Conservation (phyloP, 257 asterid species). For the Primulina eburnea region DNA sequence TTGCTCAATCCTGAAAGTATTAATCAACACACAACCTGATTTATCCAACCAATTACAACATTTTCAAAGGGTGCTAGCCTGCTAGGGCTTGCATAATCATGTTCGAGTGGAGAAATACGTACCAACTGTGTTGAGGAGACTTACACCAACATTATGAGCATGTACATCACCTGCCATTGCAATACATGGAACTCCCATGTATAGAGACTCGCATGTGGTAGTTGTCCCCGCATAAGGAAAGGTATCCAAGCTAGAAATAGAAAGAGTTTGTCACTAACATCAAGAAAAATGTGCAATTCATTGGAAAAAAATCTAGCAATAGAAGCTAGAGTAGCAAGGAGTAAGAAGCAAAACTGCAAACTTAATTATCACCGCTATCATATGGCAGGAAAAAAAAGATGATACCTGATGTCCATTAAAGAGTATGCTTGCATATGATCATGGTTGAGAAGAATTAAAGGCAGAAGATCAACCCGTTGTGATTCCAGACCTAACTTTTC, state of each 20-base stretch:
- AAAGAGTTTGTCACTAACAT: constrained; percentile 21
- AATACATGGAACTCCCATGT: constrained; percentile 99
- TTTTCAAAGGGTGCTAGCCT: not conserved
- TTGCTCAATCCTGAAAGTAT: constrained; percentile 58
- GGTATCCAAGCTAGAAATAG: constrained; percentile 79
- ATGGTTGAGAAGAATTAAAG: constrained; percentile 94
- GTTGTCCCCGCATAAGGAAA: constrained; percentile 99
- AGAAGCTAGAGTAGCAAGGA: constrained; percentile 2
- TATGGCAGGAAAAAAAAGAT: constrained; percentile 20
- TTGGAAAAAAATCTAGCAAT: constrained; percentile 14
- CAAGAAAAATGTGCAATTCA: constrained; percentile 8
- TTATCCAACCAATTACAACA: constrained; percentile 12
- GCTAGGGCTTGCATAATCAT: constrained; percentile 1
- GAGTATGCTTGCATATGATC: constrained; percentile 99
- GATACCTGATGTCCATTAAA: constrained; percentile 96
- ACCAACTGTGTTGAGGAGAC: constrained; percentile 87
- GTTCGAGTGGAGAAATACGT: constrained; percentile 27
- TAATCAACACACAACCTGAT: not conserved
- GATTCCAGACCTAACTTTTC: constrained; percentile 97
- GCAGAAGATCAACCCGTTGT: constrained; percentile 91
- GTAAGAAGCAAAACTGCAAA: constrained; percentile 13
- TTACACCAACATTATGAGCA: constrained; percentile 96
- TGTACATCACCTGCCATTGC: constrained; percentile 94
- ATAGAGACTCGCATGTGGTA: constrained; percentile 94
- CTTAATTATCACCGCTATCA: constrained; percentile 16